Conservation (phyloP, 2,329 filamentous ascomycete species). For the Cladosporium sp. region DNA sequence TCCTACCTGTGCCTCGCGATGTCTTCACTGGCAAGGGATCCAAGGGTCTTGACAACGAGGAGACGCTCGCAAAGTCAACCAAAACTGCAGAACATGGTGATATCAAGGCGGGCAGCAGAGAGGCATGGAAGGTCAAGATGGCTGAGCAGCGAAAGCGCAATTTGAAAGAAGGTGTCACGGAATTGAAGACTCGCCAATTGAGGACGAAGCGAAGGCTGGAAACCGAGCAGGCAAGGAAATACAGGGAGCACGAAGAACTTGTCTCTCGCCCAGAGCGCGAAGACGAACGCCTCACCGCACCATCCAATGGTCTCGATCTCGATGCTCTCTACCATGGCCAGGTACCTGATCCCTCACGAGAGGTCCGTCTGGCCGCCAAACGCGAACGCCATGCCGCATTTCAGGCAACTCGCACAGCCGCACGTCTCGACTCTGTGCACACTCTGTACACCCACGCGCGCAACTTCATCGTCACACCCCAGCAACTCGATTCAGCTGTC, state of each 20-base stretch:
- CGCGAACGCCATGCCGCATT: slow-evolving; percentile 20
- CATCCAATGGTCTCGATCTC: slow-evolving; percentile 49
- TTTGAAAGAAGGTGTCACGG: slow-evolving; percentile 64
- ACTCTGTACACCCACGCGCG: slow-evolving; percentile 86
- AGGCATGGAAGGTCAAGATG: slow-evolving; percentile 68
- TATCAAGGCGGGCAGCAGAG: slow-evolving; percentile 42
- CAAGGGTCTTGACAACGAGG: slow-evolving; percentile 52
- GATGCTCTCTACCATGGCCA: slow-evolving; percentile 28
- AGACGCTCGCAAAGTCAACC: slow-evolving; percentile 21
- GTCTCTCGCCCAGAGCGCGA: slow-evolving; percentile 64
- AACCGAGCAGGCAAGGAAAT: slow-evolving; percentile 44
- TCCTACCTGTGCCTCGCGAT: slow-evolving; percentile 75
- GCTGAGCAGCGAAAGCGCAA: slow-evolving; percentile 68
- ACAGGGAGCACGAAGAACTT: slow-evolving; percentile 47
- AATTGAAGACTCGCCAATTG: slow-evolving; percentile 64
- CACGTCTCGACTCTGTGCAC: slow-evolving; percentile 63
- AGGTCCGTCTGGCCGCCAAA: slow-evolving; percentile 48
- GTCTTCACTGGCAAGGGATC: slow-evolving; percentile 59
- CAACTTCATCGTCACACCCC: slow-evolving; percentile 78
- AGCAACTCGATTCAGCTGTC: slow-evolving; percentile 68
- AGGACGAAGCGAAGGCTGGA: slow-evolving; percentile 35
- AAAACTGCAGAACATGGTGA: slow-evolving; percentile 28
- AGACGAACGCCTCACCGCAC: slow-evolving; percentile 72
- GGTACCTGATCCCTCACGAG: slow-evolving; percentile 59
- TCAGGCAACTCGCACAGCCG: slow-evolving; percentile 20